phyloP scores from a whole-genome alignment of 2,329 filamentous ascomycete species.

The Nigrospora osmanthi region DNA sequence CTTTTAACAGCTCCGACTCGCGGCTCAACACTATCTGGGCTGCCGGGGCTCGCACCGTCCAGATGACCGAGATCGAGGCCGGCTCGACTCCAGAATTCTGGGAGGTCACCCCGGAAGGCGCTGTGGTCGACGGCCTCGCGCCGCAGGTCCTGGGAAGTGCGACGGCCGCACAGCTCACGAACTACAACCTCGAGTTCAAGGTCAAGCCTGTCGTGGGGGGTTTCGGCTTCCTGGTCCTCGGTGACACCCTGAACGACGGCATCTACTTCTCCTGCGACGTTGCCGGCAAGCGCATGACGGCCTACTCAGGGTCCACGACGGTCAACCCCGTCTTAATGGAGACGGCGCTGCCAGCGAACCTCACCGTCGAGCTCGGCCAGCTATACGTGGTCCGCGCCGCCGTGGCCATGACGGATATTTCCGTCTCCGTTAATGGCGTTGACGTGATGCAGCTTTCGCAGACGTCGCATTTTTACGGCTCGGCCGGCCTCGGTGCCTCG shows the following conservation, averaged over 20 bases:
- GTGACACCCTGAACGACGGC: slow-evolving; percentile 19
- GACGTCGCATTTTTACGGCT: slow-evolving; percentile 17
- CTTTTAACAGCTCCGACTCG: slow-evolving; percentile 19
- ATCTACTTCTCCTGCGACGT: slow-evolving; percentile 20
- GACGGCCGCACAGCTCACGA: slow-evolving; percentile 9
- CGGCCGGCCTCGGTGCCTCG: slow-evolving; percentile 22
- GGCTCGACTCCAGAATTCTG: slow-evolving; percentile 17
- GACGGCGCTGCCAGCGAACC: not conserved
- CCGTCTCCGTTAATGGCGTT: slow-evolving; percentile 9
- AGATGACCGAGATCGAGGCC: slow-evolving; percentile 20
- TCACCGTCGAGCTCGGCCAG: not conserved
- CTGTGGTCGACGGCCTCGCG: slow-evolving; percentile 17
- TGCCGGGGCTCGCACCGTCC: slow-evolving; percentile 21
- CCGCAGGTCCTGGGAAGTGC: slow-evolving; percentile 13
- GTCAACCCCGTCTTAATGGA: not conserved
- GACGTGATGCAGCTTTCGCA: slow-evolving; percentile 17
- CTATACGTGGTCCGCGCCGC: slow-evolving; percentile 8
- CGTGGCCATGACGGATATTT: slow-evolving; percentile 11
- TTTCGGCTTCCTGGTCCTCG: slow-evolving; percentile 20
- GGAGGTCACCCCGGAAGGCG: slow-evolving; percentile 16
- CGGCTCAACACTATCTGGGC: slow-evolving; percentile 20
- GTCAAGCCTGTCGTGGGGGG: slow-evolving; percentile 18
- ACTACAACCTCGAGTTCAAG: slow-evolving; percentile 14
- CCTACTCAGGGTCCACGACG: slow-evolving; percentile 7
- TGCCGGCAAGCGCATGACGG: slow-evolving; percentile 4